Conservation (phyloP, 2,329 filamentous ascomycete genomes). For the Diaporthe capsici region DNA sequence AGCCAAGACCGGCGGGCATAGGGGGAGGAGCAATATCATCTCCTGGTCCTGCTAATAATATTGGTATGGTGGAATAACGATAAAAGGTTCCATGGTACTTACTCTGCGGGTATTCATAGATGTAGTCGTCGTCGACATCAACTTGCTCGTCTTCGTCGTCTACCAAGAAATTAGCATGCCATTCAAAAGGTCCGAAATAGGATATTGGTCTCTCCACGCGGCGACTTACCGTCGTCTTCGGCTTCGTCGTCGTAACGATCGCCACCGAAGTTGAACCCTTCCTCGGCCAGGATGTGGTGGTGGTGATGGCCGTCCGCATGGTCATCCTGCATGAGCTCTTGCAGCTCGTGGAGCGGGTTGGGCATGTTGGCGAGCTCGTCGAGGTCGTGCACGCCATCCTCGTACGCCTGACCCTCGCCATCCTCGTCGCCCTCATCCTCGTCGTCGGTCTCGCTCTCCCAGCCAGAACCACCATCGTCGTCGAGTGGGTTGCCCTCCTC, state of each 20-base stretch:
- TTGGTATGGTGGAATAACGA: constrained; percentile 15
- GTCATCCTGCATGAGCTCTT: constrained; percentile 68
- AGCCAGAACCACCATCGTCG: constrained; percentile 72
- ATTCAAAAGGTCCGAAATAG: not conserved
- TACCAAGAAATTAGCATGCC: constrained; percentile 55
- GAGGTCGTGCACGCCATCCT: constrained; percentile 68
- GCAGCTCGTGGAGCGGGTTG: constrained; percentile 56
- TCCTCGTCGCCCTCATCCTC: constrained; percentile 65
- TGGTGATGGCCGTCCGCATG: constrained; percentile 65
- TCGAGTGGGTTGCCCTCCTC: constrained; percentile 72
- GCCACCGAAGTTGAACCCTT: constrained; percentile 39
- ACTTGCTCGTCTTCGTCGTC: constrained; percentile 80
- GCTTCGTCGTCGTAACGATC: constrained; percentile 60
- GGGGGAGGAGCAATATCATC: constrained; percentile 61
- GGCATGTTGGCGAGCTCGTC: constrained; percentile 60
- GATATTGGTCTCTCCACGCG: not conserved
- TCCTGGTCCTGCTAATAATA: constrained; percentile 43
- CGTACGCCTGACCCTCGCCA: constrained; percentile 63
- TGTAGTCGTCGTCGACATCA: constrained; percentile 76
- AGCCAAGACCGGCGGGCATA: constrained; percentile 65
- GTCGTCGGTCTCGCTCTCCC: constrained; percentile 73
- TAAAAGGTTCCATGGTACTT: constrained; percentile 51
- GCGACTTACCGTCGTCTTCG: constrained; percentile 73
- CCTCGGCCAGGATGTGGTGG: constrained; percentile 57
- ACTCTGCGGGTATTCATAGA: constrained; percentile 71